These are phyloP conservation scores for Vanilla planifolia DNA, from an alignment of 106 monocot species.

Conservation along the genomic window DNA sequence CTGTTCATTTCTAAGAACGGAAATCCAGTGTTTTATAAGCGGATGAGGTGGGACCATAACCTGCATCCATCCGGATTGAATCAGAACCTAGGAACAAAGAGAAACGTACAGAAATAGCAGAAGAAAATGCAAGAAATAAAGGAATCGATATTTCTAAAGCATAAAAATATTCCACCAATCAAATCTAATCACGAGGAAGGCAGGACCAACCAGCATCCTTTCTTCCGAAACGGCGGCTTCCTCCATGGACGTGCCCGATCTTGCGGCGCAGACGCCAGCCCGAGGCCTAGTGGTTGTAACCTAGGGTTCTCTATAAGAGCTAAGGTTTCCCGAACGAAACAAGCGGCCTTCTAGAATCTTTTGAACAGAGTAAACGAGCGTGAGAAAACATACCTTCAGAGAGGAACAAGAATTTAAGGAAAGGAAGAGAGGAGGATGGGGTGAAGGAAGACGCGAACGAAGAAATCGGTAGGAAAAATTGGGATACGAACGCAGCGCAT, in stretches of 20 bases:
- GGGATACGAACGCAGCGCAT: neutral
- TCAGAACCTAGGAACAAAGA: neutral
- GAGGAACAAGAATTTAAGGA: neutral
- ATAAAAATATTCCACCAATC: neutral
- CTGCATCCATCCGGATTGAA: constrained; percentile 22
- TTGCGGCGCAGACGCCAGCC: constrained; percentile 11
- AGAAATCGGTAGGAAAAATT: constrained; percentile 4
- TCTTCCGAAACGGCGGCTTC: constrained; percentile 18
- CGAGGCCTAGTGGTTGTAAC: constrained; percentile 4
- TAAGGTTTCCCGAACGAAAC: neutral
- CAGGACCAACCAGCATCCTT: constrained; percentile 36
- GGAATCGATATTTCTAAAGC: neutral
- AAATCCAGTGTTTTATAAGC: constrained; percentile 95
- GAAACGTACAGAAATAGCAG: neutral
- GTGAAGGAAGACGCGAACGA: neutral
- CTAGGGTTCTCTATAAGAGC: constrained; percentile 12
- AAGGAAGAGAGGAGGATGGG: neutral
- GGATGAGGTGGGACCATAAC: constrained; percentile 93
- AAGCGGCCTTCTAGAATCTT: neutral
- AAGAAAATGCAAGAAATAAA: neutral
- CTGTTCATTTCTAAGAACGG: constrained; percentile 81
- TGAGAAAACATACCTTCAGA: neutral
- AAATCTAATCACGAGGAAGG: neutral
- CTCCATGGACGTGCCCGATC: constrained; percentile 20
- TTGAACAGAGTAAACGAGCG: neutral